Evolutionary conservation across 2,329 filamentous ascomycete species (phyloP), one percentile per base, ranked within the genome.

Genomic region (Penicillium concentricum): DNA sequence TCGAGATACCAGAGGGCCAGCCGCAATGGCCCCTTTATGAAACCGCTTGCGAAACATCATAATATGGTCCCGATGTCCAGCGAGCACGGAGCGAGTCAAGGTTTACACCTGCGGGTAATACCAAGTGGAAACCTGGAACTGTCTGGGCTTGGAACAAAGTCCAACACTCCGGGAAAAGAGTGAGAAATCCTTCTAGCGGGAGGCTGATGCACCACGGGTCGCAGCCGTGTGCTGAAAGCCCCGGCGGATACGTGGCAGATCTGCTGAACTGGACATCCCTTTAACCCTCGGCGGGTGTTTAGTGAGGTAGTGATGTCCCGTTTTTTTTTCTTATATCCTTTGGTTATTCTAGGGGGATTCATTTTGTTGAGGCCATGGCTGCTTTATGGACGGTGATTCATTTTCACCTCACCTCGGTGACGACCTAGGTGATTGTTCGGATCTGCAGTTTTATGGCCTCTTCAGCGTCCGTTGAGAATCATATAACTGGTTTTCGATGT

Each of bases 391-490:
- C 15, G 24, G 32, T 30, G n/a, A 32, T 34, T 26, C 15, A 12
- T 5, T 12, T 18, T 20, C 24, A 24, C 12, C 8, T 32, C 9
- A 39, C 13, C 16, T 34, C 13, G 39, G 39, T 28, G 38, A 52
- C 16, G 22, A 41, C n/a, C 44, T 9, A 5, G 39, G 32, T 24
- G 38, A 43, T 10, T 35, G n/a, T 50, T 32, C 35, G 16, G 26
- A 51, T 24, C 48, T 45, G 41, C 9, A 35, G 28, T 46, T 35
- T 24, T 52, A 56, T 56, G 54, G 43, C 49, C 26, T 16, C 48
- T 56, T 56, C 54, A 56, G 54, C 54, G 54, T 56, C 50, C 54
- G 32, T 39, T 51, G 54, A 56, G 34, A 39, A 52, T 20, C 54
- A 39, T 30, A 32, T 42, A 30, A 28, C 22, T 42, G 54, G 41